phyloP scores from a whole-genome alignment of 2,329 filamentous ascomycete species.

The Zalaria obscura region DNA sequence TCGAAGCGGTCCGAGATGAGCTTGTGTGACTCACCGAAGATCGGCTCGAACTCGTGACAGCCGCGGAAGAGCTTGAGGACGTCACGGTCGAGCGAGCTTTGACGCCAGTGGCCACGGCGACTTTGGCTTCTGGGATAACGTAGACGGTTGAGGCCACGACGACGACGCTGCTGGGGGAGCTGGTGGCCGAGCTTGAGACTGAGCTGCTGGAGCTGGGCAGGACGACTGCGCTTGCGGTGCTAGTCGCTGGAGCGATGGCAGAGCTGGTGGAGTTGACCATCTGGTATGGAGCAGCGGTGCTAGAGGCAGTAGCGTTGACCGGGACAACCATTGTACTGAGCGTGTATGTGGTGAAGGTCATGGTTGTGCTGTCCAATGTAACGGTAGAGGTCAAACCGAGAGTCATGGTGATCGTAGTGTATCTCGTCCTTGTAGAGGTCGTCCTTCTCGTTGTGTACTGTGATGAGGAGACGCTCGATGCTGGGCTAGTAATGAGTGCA shows the following conservation, averaged over 20 bases:
- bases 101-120: not conserved
- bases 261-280: constrained; percentile 1
- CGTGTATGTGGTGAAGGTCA: constrained; percentile 2
- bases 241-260: not conserved
- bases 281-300: constrained; percentile 1
- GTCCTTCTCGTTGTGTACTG: no score
- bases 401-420: no score
- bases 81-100: no score
- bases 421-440: no score
- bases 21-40: not conserved
- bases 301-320: constrained; percentile 3
- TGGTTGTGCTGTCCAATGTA: not conserved
- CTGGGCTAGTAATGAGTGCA: no score
- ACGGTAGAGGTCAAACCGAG: no score
- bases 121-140: not conserved
- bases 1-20: not conserved
- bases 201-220: no score
- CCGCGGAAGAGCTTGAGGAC: no score
- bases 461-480: no score
- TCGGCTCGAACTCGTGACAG: no score
- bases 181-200: not conserved
- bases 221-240: no score
- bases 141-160: not conserved
- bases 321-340: not conserved
- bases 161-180: not conserved